phyloP scores from a whole-genome alignment of 2,329 filamentous ascomycete genomes.

The Calonectria ilicicola region DNA sequence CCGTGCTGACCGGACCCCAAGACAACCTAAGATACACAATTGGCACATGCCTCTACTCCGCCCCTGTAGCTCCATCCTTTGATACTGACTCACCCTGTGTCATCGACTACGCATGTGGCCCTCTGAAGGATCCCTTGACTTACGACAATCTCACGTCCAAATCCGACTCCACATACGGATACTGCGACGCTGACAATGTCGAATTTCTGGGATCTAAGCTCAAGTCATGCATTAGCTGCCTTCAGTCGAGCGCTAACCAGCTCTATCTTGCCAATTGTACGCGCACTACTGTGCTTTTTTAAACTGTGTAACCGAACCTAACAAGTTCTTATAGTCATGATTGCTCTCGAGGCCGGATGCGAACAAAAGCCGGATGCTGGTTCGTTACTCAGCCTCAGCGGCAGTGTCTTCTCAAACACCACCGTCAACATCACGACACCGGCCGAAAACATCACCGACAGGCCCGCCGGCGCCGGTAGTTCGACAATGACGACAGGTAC shows the following conservation, averaged over 20 bases:
- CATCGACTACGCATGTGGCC: constrained; percentile 54
- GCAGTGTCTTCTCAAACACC: constrained; percentile 54
- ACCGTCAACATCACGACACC: constrained; percentile 56
- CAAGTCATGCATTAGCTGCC: constrained; percentile 56
- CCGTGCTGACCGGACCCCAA: constrained; percentile 35
- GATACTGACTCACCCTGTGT: constrained; percentile 56
- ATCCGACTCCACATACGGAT: constrained; percentile 49
- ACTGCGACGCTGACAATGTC: constrained; percentile 54
- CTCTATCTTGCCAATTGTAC: constrained; percentile 63
- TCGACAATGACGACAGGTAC: constrained; percentile 58
- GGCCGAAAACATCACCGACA: constrained; percentile 38
- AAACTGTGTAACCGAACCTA: constrained; percentile 2
- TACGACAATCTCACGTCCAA: constrained; percentile 43
- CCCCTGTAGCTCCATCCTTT: constrained; percentile 45
- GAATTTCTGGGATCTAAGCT: constrained; percentile 47
- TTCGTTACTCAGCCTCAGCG: constrained; percentile 53
- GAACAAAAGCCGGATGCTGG: constrained; percentile 57
- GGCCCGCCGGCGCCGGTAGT: constrained; percentile 40
- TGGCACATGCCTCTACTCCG: constrained; percentile 58
- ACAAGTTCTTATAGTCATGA: constrained; percentile 53
- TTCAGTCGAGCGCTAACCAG: constrained; percentile 54
- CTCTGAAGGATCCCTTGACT: constrained; percentile 53
- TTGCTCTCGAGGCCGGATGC: constrained; percentile 61
- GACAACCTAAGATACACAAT: constrained; percentile 64
- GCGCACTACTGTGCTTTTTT: constrained; percentile 28